Conservation (phyloP, 2,329 filamentous ascomycete species). For the Colletotrichum eremochloae region DNA sequence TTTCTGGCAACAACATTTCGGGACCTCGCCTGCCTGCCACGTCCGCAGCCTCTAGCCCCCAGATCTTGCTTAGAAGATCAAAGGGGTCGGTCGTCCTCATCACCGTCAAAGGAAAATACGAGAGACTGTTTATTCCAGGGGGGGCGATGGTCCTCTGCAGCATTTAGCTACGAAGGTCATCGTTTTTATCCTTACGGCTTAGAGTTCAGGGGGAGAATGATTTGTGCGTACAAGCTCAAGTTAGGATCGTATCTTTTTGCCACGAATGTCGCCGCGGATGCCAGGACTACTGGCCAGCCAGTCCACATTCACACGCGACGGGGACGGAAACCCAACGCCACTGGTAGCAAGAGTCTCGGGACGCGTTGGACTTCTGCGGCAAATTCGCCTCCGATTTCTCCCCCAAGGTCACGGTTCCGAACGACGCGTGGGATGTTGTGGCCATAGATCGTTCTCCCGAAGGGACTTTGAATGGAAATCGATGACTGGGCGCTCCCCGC, state of each 20-base stretch:
- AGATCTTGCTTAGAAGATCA: background rate
- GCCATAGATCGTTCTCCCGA: background rate
- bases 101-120: background rate
- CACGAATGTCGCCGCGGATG: background rate
- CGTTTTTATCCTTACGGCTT: background rate
- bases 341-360: too few species aligned
- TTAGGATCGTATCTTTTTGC: background rate
- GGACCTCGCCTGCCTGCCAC: too few species aligned
- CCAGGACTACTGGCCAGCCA: too few species aligned
- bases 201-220: background rate
- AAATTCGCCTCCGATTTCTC: background rate
- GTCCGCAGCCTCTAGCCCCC: too few species aligned
- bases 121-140: too few species aligned
- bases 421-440: background rate
- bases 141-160: too few species aligned
- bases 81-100: background rate
- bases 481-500: background rate
- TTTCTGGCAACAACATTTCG: too few species aligned
- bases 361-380: background rate
- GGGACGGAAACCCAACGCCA: background rate
- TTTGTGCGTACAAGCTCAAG: background rate
- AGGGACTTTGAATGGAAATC: background rate
- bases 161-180: background rate
- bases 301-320: background rate
- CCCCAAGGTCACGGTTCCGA: background rate